Evolutionary conservation across 108 stramenopile genomes (phyloP).

Genomic region (Cyclotella kingstonii): DNA sequence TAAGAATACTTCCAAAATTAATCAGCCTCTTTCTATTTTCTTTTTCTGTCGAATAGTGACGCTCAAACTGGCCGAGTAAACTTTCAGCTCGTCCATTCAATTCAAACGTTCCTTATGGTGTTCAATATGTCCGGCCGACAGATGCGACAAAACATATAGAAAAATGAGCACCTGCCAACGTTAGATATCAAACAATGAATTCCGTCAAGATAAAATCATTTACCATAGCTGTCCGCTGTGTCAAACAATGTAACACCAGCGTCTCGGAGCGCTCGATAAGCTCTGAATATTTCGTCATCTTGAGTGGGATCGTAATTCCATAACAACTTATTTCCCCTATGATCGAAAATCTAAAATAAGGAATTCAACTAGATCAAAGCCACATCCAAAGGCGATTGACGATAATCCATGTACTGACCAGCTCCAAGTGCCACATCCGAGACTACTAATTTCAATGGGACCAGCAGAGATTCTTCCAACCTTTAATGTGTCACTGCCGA

Average conservation of each 20-base stretch:
- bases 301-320: constrained; percentile 80
- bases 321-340: constrained; percentile 71
- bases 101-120: constrained; percentile 55
- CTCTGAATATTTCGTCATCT: constrained; percentile 77
- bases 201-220: not conserved
- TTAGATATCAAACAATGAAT: not conserved
- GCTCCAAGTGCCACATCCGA: constrained; percentile 83
- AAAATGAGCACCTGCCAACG: not conserved
- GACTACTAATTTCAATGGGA: constrained; percentile 59
- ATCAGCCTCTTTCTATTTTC: constrained; percentile 1
- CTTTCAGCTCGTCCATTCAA: constrained; percentile 83
- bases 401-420: constrained; percentile 24
- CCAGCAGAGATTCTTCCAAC: constrained; percentile 66
- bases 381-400: not conserved
- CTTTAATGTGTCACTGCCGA: constrained; percentile 9
- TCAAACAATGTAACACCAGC: constrained; percentile 85
- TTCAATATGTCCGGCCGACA: not conserved
- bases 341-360: not conserved
- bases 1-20: constrained; percentile 25
- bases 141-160: not conserved
- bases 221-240: constrained; percentile 79
- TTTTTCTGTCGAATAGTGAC: constrained; percentile 58
- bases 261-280: constrained; percentile 61
- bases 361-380: not conserved
- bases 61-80: constrained; percentile 75